Percentiles rank a stretch among this genome's conserved stretches.
phyloP scores from a whole-genome alignment of 2,329 filamentous ascomycete genomes.

The Diaporthe destruens region DNA sequence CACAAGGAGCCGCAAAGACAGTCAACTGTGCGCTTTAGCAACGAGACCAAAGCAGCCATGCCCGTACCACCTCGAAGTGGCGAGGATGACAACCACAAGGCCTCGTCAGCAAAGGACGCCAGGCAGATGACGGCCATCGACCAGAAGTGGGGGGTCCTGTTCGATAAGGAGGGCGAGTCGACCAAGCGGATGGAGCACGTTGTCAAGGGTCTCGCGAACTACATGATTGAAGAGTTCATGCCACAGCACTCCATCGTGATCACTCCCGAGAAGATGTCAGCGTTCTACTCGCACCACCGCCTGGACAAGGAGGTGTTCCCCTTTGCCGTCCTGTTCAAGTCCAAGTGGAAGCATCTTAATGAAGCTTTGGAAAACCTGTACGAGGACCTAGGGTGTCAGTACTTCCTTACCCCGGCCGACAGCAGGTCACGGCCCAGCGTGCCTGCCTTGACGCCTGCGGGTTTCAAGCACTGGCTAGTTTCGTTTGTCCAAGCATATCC shows the following conservation, averaged over 20 bases:
- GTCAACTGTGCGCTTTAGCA: constrained; percentile 40
- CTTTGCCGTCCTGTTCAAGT: constrained; percentile 73
- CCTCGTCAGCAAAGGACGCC: constrained; percentile 3
- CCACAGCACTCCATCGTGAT: constrained; percentile 78
- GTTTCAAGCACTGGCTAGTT: constrained; percentile 79
- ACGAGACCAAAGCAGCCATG: constrained; percentile 37
- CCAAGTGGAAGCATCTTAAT: constrained; percentile 53
- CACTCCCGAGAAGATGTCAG: constrained; percentile 79
- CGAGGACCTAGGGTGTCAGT: constrained; percentile 65
- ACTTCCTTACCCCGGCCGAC: constrained; percentile 73
- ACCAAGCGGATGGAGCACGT: constrained; percentile 78
- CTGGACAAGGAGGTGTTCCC: constrained; percentile 75
- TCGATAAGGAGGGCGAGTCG: constrained; percentile 75
- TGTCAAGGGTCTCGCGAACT: constrained; percentile 78
- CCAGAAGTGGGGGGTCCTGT: constrained; percentile 81
- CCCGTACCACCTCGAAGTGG: constrained; percentile 8
- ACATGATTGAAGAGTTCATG: constrained; percentile 78
- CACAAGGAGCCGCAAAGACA: constrained; percentile 18
- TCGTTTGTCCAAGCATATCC: constrained; percentile 81
- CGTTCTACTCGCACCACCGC: constrained; percentile 77
- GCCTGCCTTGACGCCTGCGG: constrained; percentile 75
- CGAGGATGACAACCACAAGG: constrained; percentile 20
- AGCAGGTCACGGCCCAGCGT: constrained; percentile 66
- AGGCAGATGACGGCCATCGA: constrained; percentile 71
- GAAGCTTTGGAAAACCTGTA: constrained; percentile 71